Conservation (phyloP, 202 grass and related monocot species). For the Brachypodium distachyon region DNA sequence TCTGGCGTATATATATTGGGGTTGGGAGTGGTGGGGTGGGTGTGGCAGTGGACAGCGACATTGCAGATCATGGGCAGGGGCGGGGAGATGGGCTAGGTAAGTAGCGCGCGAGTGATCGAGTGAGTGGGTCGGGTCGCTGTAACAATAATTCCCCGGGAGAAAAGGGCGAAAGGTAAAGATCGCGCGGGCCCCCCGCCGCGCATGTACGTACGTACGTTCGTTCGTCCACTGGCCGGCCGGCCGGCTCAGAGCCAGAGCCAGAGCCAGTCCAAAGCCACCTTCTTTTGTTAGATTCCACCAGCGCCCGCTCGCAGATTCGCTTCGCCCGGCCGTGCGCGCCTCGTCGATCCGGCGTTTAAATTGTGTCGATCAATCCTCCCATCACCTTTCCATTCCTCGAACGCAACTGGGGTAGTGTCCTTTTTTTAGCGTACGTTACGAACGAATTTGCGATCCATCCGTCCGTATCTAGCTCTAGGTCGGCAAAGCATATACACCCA, state of each 20-base stretch:
- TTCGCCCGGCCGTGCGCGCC: background rate
- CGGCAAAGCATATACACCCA: background rate
- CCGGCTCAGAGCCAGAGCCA: no score
- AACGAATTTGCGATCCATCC: background rate
- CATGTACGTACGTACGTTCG: background rate
- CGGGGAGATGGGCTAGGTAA: no score
- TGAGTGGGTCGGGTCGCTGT: slow-evolving; percentile 1
- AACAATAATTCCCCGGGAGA: slow-evolving; percentile 34
- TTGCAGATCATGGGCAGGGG: background rate
- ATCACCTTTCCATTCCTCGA: background rate
- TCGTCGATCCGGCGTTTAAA: background rate
- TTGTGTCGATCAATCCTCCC: no score
- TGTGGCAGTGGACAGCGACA: slow-evolving; percentile 7
- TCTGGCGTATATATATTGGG: no score
- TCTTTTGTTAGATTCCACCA: slow-evolving; percentile 58
- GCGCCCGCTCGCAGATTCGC: slow-evolving; percentile 44
- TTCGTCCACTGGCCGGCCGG: slow-evolving; percentile 11
- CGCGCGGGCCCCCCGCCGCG: slow-evolving; percentile 1
- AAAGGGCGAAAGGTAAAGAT: slow-evolving; percentile 26
- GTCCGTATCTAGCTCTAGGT: background rate
- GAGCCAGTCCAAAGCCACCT: slow-evolving; percentile 45
- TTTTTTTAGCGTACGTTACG: background rate
- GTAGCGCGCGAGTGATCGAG: background rate
- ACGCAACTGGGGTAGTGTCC: background rate
- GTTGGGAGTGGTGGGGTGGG: no score